A percentile compares a stretch with the other conserved stretches of the same genome.
Conservation (phyloP, 768 basidiomycete species). For the Leucocoprinus leucothites region DNA sequence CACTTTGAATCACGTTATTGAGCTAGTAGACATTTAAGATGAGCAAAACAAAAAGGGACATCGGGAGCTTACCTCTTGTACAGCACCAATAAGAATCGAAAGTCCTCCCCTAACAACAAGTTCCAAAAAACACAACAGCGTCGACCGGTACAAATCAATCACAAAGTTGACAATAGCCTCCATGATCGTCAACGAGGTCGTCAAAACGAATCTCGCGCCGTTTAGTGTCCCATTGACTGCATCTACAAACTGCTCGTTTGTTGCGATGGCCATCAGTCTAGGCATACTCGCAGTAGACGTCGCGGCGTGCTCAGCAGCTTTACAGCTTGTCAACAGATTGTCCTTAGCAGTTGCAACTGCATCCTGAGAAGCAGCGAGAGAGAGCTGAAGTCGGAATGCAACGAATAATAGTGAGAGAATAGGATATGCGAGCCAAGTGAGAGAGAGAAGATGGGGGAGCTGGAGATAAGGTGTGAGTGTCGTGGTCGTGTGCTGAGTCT, state of each 20-base stretch:
- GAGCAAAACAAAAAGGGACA: not conserved
- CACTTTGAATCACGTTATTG: conserved; percentile 59
- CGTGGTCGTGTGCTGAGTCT: conserved; percentile 35
- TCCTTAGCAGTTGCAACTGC: conserved; percentile 68
- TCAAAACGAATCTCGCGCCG: conserved; percentile 69
- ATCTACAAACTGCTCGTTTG: conserved; percentile 75
- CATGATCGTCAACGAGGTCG: conserved; percentile 77
- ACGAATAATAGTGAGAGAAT: conserved; percentile 87
- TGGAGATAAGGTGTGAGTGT: conserved; percentile 79
- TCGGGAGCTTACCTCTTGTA: conserved; percentile 63
- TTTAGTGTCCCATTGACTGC: conserved; percentile 78
- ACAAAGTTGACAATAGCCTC: conserved; percentile 90
- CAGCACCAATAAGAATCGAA: conserved; percentile 75
- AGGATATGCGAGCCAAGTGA: conserved; percentile 90
- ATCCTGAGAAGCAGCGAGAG: conserved; percentile 64
- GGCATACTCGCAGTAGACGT: conserved; percentile 84
- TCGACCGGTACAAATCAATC: conserved; percentile 88
- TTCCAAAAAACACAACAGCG: conserved; percentile 92
- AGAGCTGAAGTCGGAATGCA: conserved; percentile 77
- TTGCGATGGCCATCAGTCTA: conserved; percentile 80
- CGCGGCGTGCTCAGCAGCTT: conserved; percentile 80
- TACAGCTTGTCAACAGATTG: conserved; percentile 79
- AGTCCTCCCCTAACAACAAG: conserved; percentile 82
- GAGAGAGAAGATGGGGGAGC: conserved; percentile 78
- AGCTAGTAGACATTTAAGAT: conserved; percentile 42